Evolutionary conservation across 495 filamentous ascomycete genomes (phyloP).

Genomic region (Tuber microsphaerosporum): DNA sequence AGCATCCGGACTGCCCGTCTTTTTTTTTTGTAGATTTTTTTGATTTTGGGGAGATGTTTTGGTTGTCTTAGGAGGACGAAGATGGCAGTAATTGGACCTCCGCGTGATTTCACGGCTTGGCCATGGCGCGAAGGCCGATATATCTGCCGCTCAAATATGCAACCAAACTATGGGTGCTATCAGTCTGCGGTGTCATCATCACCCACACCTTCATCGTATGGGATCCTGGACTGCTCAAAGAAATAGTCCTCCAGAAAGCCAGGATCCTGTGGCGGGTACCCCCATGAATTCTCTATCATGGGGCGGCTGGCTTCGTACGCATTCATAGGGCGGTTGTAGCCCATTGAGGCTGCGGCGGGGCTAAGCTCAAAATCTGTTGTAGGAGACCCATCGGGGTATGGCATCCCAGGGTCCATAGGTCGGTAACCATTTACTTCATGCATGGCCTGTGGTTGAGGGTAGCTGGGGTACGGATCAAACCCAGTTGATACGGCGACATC

Average conservation of each 20-base stretch:
- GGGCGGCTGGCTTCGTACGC: neutral
- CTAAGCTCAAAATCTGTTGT: constrained; percentile 16
- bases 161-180: neutral
- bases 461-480: constrained; percentile 9
- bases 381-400: constrained; percentile 7
- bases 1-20: constrained; percentile 14
- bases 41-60: constrained; percentile 11
- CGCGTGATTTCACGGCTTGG: neutral
- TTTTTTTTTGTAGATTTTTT: constrained; percentile 29
- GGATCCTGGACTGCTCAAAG: neutral
- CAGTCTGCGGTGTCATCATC: constrained; percentile 27
- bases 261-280: neutral
- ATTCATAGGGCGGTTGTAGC: constrained; percentile 6
- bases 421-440: neutral
- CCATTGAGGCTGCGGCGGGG: neutral
- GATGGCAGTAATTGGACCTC: constrained; percentile 10
- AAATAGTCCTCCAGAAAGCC: constrained; percentile 3
- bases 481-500: neutral
- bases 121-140: constrained; percentile 5
- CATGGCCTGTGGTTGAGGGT: neutral
- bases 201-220: constrained; percentile 10
- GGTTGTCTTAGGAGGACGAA: constrained; percentile 8
- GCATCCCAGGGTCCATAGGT: constrained; percentile 10
- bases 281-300: constrained; percentile 8
- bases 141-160: constrained; percentile 23